Evolutionary conservation across 768 basidiomycete genomes (phyloP).

Genomic region (Suillus clintonianus): DNA sequence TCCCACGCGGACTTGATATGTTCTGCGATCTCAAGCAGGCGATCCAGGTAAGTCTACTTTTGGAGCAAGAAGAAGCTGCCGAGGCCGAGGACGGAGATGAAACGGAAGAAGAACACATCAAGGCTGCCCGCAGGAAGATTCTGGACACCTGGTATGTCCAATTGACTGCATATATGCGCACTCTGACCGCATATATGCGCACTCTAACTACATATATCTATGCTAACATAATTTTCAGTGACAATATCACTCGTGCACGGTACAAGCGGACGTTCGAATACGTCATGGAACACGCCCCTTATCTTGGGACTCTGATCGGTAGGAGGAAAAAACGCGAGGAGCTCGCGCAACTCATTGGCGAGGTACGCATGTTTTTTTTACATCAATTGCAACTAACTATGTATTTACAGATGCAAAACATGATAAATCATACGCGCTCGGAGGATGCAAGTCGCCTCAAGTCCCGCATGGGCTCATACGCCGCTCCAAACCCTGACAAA

Average conservation of each 20-base stretch:
- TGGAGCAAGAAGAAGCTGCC: constrained; percentile 4
- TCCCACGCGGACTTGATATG: constrained; percentile 5
- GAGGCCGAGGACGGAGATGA: not conserved
- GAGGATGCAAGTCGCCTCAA: not conserved
- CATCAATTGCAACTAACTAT: not conserved
- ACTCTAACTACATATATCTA: not conserved
- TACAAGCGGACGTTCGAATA: not conserved
- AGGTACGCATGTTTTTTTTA: not conserved
- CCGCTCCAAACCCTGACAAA: not conserved
- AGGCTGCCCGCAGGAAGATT: not conserved
- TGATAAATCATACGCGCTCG: not conserved
- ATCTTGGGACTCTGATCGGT: not conserved
- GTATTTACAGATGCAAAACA: not conserved
- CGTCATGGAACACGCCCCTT: not conserved
- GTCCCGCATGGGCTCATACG: not conserved
- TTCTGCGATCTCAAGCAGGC: constrained; percentile 4
- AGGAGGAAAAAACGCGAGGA: not conserved
- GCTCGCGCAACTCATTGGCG: not conserved
- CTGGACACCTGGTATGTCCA: not conserved
- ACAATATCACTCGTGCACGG: not conserved
- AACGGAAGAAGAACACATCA: not conserved
- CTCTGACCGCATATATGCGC: not conserved
- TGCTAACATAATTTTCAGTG: not conserved
- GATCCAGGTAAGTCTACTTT: constrained; percentile 5
- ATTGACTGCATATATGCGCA: not conserved